phyloP scores from a whole-genome alignment of 306 rosid species.

The Pyrus bretschneideri region DNA sequence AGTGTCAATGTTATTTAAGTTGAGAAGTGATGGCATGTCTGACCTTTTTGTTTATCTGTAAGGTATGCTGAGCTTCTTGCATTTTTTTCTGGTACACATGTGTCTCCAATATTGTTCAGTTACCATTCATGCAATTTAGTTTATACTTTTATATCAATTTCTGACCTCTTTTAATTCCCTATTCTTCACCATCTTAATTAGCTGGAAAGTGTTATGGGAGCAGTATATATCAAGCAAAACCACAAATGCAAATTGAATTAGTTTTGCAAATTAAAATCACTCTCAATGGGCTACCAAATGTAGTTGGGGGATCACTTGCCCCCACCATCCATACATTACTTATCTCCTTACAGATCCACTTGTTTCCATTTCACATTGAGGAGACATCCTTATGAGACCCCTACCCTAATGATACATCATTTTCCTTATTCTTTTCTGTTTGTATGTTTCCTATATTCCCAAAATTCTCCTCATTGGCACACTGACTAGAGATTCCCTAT shows the following conservation, averaged over 20 bases:
- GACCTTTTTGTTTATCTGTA: background rate
- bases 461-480: slow-evolving; percentile 37
- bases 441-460: slow-evolving; percentile 39
- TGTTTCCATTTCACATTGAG: slow-evolving; percentile 44
- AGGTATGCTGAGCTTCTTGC: background rate
- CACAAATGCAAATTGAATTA: background rate
- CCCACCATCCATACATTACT: slow-evolving; percentile 41
- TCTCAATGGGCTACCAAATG: slow-evolving; percentile 18
- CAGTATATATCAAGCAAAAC: background rate
- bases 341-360: slow-evolving; percentile 34
- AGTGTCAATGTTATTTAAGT: background rate
- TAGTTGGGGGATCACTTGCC: slow-evolving; percentile 64
- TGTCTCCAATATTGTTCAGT: background rate
- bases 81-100: background rate
- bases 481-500: background rate
- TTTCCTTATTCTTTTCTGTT: slow-evolving; percentile 43
- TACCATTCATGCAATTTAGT: background rate
- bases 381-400: slow-evolving; percentile 30
- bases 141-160: background rate
- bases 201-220: background rate
- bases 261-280: background rate
- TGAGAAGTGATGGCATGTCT: background rate
- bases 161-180: background rate
- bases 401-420: slow-evolving; percentile 32
- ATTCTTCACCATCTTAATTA: background rate